A percentile compares a stretch with the other conserved stretches of the same genome.
These are phyloP conservation scores for Pythium insidiosum DNA, from an alignment of 352 stramenopile genomes.

Conservation along the genomic window DNA sequence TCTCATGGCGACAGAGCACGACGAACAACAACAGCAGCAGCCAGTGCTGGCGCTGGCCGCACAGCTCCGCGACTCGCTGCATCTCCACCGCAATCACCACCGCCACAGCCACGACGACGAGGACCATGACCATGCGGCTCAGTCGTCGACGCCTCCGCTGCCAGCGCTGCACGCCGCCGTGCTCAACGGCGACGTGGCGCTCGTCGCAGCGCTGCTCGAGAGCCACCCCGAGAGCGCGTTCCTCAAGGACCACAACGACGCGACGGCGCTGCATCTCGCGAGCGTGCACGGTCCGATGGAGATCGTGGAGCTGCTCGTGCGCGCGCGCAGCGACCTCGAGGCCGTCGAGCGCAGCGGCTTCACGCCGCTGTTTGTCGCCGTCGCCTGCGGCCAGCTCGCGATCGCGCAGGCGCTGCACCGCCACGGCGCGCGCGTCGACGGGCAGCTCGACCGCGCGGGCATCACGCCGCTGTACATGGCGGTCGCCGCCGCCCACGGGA, in stretches of 20 bases:
- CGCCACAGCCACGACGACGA: background rate
- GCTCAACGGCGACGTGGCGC: slow-evolving; percentile 11
- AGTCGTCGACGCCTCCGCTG: slow-evolving; percentile 1
- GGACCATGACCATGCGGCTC: background rate
- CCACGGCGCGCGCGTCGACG: slow-evolving; percentile 13
- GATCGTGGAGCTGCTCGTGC: slow-evolving; percentile 15
- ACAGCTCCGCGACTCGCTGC: slow-evolving; percentile 16
- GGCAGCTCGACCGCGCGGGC: slow-evolving; percentile 13
- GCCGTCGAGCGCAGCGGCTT: slow-evolving; percentile 14
- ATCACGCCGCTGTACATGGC: slow-evolving; percentile 19
- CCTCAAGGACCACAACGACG: slow-evolving; percentile 15
- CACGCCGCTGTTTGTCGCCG: slow-evolving; percentile 20
- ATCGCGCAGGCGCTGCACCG: slow-evolving; percentile 12
- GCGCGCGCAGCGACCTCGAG: slow-evolving; percentile 10
- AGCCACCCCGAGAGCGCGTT: slow-evolving; percentile 8
- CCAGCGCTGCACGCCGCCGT: slow-evolving; percentile 18
- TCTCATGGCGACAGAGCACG: no score
- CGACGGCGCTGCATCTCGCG: slow-evolving; percentile 20
- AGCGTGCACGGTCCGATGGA: slow-evolving; percentile 14
- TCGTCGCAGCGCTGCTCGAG: slow-evolving; percentile 9
- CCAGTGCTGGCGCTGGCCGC: slow-evolving; percentile 12
- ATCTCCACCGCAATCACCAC: slow-evolving; percentile 12
- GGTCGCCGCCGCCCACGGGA: slow-evolving; percentile 13
- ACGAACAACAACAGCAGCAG: no score
- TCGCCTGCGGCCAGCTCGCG: slow-evolving; percentile 16